These are phyloP conservation scores for Cladorrhinum sp. DNA, from an alignment of 2,329 filamentous ascomycete genomes.

Conservation along the genomic window DNA sequence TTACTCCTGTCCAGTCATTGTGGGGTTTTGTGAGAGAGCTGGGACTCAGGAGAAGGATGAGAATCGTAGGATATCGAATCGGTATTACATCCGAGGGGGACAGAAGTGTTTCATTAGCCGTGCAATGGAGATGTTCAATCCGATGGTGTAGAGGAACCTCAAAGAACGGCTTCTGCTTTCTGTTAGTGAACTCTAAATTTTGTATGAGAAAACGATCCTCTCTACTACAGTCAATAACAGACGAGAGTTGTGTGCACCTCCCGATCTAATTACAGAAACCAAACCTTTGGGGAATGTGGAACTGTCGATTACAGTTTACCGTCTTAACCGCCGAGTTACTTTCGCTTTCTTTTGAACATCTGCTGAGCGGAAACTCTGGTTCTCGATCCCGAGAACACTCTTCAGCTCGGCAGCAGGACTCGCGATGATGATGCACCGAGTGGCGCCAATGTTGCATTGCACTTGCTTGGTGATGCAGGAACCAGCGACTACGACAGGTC, in stretches of 20 bases:
- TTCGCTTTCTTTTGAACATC: too few relatives aligned
- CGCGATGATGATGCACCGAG: neutral
- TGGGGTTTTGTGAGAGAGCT: neutral
- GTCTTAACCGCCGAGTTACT: too few relatives aligned
- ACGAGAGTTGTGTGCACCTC: too few relatives aligned
- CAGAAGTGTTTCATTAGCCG: slow-evolving; percentile 1
- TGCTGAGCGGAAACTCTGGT: neutral
- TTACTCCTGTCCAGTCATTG: slow-evolving; percentile 8
- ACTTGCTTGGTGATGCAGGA: slow-evolving; percentile 20
- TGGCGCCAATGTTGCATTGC: slow-evolving; percentile 21
- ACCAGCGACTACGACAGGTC: slow-evolving; percentile 19
- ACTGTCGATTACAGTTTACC: too few relatives aligned
- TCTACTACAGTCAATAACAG: too few relatives aligned
- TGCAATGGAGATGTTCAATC: neutral
- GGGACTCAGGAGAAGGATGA: slow-evolving; percentile 5
- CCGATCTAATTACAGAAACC: neutral
- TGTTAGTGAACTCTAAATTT: neutral
- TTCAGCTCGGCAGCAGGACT: neutral
- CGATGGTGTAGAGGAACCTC: neutral
- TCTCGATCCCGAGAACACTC: neutral
- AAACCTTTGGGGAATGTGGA: neutral
- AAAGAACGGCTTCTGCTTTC: neutral
- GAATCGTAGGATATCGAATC: too few relatives aligned
- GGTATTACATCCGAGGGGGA: too few relatives aligned
- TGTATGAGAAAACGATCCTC: too few relatives aligned